phyloP scores from a whole-genome alignment of 768 basidiomycete genomes.

The Boletellus emodensis region DNA sequence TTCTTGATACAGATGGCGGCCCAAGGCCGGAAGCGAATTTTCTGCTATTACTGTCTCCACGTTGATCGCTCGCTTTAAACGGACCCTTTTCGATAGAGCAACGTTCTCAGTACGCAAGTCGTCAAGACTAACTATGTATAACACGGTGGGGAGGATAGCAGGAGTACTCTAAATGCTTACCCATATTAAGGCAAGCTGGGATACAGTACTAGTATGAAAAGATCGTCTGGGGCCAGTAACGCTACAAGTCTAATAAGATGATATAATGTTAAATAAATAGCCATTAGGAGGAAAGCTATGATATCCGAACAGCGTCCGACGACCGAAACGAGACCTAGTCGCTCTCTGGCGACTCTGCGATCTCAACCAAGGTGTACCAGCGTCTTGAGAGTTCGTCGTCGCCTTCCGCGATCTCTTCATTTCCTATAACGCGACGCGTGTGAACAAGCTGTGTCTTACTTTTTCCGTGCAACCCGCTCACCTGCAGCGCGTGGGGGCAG shows the following conservation, averaged over 20 bases:
- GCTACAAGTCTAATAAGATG: background rate
- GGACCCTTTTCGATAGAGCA: no score
- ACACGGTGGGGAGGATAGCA: no score
- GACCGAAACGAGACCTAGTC: background rate
- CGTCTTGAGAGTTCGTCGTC: background rate
- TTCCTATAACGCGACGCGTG: background rate
- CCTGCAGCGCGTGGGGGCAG: background rate
- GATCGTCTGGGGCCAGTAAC: background rate
- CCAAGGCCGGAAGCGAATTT: no score
- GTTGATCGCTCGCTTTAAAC: no score
- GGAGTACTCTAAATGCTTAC: no score
- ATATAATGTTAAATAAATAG: background rate
- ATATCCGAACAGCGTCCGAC: background rate
- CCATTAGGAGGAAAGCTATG: background rate
- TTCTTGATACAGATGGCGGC: no score
- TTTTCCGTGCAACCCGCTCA: background rate
- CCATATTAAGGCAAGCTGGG: background rate
- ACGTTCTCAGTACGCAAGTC: no score
- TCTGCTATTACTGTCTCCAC: no score
- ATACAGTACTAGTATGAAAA: background rate
- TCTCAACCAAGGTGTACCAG: slow-evolving; percentile 8
- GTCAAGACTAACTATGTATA: no score
- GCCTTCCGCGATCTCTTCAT: background rate
- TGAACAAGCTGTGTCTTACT: background rate
- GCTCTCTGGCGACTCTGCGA: background rate